Evolutionary conservation across 257 asterid genomes (phyloP).

Genomic region (Echites panduratus): DNA sequence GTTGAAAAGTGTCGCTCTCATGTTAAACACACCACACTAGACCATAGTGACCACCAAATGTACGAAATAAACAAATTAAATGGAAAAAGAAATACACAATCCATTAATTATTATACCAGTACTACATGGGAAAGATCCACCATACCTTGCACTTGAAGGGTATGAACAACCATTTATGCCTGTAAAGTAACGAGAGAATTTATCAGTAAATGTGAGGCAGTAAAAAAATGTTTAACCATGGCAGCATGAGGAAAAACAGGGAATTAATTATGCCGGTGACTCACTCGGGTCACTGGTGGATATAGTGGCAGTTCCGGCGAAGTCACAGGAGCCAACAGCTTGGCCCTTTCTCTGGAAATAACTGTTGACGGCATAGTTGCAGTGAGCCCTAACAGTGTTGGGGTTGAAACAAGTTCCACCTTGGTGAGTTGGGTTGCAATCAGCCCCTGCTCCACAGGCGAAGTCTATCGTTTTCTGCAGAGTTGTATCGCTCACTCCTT

Average conservation of each 20-base stretch:
- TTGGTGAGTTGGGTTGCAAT: constrained; percentile 58
- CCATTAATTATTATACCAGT: not conserved
- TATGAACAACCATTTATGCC: constrained; percentile 57
- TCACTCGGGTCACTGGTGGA: constrained; percentile 61
- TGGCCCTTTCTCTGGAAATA: constrained; percentile 70
- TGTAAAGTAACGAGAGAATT: constrained; percentile 17
- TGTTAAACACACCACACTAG: not conserved
- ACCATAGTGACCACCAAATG: not conserved
- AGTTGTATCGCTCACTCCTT: constrained; percentile 39
- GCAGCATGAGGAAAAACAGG: no score
- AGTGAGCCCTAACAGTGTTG: constrained; percentile 62
- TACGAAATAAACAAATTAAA: not conserved
- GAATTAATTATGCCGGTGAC: not conserved
- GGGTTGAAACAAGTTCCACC: constrained; percentile 67
- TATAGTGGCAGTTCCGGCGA: constrained; percentile 57
- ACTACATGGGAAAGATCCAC: not conserved
- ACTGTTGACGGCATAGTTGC: constrained; percentile 84
- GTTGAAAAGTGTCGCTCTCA: not conserved
- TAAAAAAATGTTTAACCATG: not conserved
- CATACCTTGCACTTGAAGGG: constrained; percentile 70
- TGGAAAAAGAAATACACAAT: not conserved
- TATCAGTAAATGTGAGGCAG: not conserved
- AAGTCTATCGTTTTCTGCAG: constrained; percentile 77
- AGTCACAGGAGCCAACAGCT: constrained; percentile 52
- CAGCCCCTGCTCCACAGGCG: constrained; percentile 91